A percentile compares a stretch with the other conserved stretches of the same genome.
phyloP scores from a whole-genome alignment of 1,284 basidiomycete genomes.

The Melampsora americana region DNA sequence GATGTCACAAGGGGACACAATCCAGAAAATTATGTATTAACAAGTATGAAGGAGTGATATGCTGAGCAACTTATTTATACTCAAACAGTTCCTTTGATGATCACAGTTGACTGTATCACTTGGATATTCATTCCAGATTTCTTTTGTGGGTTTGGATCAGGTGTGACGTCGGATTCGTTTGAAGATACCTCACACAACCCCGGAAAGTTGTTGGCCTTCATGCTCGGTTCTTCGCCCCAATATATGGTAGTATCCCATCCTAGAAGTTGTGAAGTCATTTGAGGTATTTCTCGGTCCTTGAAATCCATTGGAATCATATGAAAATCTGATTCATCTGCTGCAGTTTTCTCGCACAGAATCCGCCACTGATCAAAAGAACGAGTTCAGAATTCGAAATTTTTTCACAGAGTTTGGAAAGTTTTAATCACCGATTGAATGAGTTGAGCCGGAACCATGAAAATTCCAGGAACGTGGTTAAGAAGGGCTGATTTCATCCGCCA shows the following conservation, averaged over 20 bases:
- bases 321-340: background rate
- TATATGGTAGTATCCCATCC: background rate
- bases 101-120: no score
- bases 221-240: background rate
- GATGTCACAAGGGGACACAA: no score
- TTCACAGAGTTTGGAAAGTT: background rate
- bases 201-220: background rate
- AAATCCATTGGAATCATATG: background rate
- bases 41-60: no score
- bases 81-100: no score
- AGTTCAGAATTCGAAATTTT: background rate
- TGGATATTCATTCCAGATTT: no score
- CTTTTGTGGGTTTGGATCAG: no score
- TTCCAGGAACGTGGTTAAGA: background rate
- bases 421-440: background rate
- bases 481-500: background rate
- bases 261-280: background rate
- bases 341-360: background rate
- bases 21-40: no score
- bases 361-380: background rate
- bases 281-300: background rate
- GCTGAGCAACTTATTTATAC: no score
- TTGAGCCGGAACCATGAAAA: background rate
- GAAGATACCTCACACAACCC: background rate
- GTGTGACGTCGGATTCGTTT: no score